phyloP scores from a whole-genome alignment of 2,329 filamentous ascomycete genomes.

The Alternaria brassicicola region DNA sequence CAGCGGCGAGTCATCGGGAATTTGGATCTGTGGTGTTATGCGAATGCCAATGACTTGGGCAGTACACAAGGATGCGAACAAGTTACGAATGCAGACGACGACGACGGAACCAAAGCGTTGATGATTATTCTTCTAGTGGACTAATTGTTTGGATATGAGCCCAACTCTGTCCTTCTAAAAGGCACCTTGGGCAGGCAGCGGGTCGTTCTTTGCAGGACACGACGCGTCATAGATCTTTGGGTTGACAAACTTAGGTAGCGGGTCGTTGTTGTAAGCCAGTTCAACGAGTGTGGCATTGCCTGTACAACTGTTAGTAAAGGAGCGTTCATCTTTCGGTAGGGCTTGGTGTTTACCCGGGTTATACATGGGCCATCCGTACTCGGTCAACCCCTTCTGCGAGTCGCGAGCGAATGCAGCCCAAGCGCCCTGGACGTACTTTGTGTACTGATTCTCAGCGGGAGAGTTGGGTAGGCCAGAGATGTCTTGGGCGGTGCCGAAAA shows the following conservation, averaged over 20 bases:
- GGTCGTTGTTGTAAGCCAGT: constrained; percentile 28
- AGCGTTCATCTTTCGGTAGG: not conserved
- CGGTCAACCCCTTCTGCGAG: constrained; percentile 35
- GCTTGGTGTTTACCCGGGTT: constrained; percentile 15
- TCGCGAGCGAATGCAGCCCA: constrained; percentile 46
- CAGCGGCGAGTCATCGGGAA: not conserved
- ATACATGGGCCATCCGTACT: constrained; percentile 43
- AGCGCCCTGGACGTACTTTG: constrained; percentile 33
- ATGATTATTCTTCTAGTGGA: not conserved
- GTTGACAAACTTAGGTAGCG: constrained; percentile 25
- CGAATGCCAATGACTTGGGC: not conserved
- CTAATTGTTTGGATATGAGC: not conserved
- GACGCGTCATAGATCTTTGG: constrained; percentile 26
- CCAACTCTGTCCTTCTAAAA: constrained; percentile 18
- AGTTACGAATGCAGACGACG: not conserved
- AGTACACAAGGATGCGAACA: not conserved
- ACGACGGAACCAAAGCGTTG: not conserved
- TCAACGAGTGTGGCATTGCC: constrained; percentile 28
- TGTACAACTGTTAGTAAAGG: not conserved
- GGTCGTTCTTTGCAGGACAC: constrained; percentile 33
- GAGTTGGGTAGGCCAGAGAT: constrained; percentile 32
- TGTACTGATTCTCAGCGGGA: constrained; percentile 38
- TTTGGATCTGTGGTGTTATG: not conserved
- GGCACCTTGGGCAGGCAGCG: constrained; percentile 30
- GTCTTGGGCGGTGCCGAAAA: constrained; percentile 43